Percentiles rank a stretch among this genome's conserved stretches.
phyloP scores from a whole-genome alignment of 2,329 filamentous ascomycete genomes.

The Capronia coronata region DNA sequence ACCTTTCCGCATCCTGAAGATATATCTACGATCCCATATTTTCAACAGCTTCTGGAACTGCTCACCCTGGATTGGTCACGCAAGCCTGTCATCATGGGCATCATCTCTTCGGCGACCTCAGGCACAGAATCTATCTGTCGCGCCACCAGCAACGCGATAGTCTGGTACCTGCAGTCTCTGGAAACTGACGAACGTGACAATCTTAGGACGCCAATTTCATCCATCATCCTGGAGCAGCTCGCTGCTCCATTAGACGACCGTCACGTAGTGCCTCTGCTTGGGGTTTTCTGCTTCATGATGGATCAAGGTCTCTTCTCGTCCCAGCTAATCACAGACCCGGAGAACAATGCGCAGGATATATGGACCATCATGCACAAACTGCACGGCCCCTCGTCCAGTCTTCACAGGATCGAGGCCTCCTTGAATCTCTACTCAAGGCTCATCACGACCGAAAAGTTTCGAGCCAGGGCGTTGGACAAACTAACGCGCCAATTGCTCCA shows the following conservation, averaged over 20 bases:
- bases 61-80: conserved; percentile 36
- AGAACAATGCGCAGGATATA: conserved; percentile 45
- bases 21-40: conserved; percentile 41
- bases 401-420: conserved; percentile 73
- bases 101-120: conserved; percentile 41
- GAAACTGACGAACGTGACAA: not conserved
- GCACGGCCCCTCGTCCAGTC: conserved; percentile 74
- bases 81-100: conserved; percentile 37
- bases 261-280: conserved; percentile 66
- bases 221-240: conserved; percentile 53
- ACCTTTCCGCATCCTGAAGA: conserved; percentile 40
- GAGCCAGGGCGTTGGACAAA: conserved; percentile 20
- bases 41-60: conserved; percentile 37
- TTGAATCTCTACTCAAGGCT: conserved; percentile 62
- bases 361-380: conserved; percentile 68
- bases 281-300: conserved; percentile 70
- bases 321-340: not conserved
- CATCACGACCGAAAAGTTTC: conserved; percentile 8
- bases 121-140: conserved; percentile 42
- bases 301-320: conserved; percentile 46
- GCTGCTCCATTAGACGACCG: conserved; percentile 56
- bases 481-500: conserved; percentile 26
- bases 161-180: conserved; percentile 28
- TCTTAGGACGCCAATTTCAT: conserved; percentile 33
- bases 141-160: conserved; percentile 38